A percentile compares a stretch with the other conserved stretches of the same genome.
These are phyloP conservation scores for Penicillium aurantiogriseum DNA, from an alignment of 2,329 filamentous ascomycete genomes.

Conservation along the genomic window DNA sequence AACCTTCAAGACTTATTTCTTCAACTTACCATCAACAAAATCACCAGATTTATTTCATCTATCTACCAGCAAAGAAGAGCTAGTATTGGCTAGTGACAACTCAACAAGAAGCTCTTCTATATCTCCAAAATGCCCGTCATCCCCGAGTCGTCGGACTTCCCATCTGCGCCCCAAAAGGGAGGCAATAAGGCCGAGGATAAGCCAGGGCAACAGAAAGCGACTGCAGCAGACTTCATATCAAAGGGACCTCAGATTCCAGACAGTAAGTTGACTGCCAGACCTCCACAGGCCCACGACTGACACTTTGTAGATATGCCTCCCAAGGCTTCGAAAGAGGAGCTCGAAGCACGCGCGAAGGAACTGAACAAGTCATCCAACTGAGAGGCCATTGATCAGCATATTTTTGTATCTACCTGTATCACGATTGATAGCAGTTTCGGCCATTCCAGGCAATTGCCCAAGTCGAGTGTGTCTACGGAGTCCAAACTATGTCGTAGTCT, in stretches of 20 bases:
- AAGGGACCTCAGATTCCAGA: conserved; percentile 50
- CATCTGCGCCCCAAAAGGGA: conserved; percentile 20
- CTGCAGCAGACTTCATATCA: conserved; percentile 34
- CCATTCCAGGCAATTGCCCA: neutral
- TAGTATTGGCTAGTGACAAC: neutral
- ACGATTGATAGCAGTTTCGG: neutral
- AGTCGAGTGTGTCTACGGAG: neutral
- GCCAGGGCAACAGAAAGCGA: conserved; percentile 39
- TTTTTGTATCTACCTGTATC: neutral
- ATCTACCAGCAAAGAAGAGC: neutral
- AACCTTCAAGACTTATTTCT: neutral
- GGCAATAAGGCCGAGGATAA: conserved; percentile 19
- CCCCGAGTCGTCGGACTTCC: conserved; percentile 28
- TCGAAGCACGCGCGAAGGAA: conserved; percentile 62
- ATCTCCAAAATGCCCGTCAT: conserved; percentile 31
- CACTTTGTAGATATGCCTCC: conserved; percentile 39
- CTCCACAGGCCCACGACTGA: neutral
- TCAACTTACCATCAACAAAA: neutral
- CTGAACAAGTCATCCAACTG: conserved; percentile 49
- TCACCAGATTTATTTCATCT: neutral
- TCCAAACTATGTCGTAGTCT: neutral
- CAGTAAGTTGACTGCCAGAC: conserved; percentile 25
- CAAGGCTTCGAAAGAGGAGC: conserved; percentile 62
- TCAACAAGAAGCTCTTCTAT: neutral
- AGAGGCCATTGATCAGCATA: neutral